Evolutionary conservation across 768 basidiomycete species (phyloP).

Genomic region (Cystobasidium ongulense): DNA sequence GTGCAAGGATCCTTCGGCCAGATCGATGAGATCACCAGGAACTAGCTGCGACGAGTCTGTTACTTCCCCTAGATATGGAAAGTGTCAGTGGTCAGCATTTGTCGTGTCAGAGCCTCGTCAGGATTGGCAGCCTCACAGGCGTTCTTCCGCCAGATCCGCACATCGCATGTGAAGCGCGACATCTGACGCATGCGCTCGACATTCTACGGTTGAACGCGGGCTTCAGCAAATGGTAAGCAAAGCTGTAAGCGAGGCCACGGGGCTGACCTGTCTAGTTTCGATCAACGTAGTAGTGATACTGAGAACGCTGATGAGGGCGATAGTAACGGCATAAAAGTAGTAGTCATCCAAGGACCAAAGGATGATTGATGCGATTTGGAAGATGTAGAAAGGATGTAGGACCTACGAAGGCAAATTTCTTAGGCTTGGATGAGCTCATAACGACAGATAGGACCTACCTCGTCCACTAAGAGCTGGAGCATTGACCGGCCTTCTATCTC

Average conservation of each 20-base stretch:
- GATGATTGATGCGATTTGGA: constrained; percentile 89
- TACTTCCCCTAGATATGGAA: constrained; percentile 53
- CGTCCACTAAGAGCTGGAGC: constrained; percentile 69
- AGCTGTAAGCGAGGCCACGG: not conserved
- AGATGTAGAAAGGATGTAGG: constrained; percentile 96
- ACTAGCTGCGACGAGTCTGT: constrained; percentile 70
- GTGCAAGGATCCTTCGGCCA: constrained; percentile 65
- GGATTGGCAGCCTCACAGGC: constrained; percentile 49
- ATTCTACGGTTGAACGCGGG: constrained; percentile 52
- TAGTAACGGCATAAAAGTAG: constrained; percentile 60
- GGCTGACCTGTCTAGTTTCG: constrained; percentile 78
- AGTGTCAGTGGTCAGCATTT: constrained; percentile 46
- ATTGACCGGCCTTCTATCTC: constrained; percentile 83
- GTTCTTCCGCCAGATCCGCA: constrained; percentile 61
- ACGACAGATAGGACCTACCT: constrained; percentile 52
- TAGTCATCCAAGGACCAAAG: constrained; percentile 94
- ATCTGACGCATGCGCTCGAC: constrained; percentile 90
- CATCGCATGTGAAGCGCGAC: constrained; percentile 77
- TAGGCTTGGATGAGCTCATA: not conserved
- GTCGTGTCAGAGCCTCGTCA: not conserved
- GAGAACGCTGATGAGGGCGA: constrained; percentile 75
- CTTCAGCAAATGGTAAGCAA: not conserved
- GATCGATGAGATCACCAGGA: constrained; percentile 83
- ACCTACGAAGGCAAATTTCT: constrained; percentile 52
- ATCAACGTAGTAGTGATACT: constrained; percentile 78